A percentile compares a stretch with the other conserved stretches of the same genome.
Evolutionary conservation across 1,284 basidiomycete genomes (phyloP).

Genomic region (Cystobasidiaceae sp.): DNA sequence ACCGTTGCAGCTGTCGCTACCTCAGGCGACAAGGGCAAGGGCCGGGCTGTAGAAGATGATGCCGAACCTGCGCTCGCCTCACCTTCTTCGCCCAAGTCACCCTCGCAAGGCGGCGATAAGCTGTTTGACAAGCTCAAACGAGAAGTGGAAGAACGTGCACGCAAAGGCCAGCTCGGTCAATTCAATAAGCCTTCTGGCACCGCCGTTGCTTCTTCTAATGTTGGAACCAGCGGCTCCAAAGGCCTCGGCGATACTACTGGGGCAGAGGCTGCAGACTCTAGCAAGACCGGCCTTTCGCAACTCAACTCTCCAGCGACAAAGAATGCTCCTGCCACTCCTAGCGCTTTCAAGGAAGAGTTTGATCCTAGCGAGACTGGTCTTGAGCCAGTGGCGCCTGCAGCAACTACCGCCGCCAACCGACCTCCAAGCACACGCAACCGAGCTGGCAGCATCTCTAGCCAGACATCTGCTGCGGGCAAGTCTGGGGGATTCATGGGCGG

Average conservation of each 20-base stretch:
- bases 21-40: constrained; percentile 3
- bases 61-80: background rate
- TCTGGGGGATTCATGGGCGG: constrained; percentile 82
- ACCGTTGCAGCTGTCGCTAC: background rate
- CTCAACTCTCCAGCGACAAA: background rate
- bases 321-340: background rate
- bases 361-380: background rate
- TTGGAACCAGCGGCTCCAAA: background rate
- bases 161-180: constrained; percentile 2
- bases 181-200: constrained; percentile 6
- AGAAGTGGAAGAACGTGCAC: constrained; percentile 12
- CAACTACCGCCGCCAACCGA: background rate
- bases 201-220: background rate
- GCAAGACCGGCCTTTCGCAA: background rate
- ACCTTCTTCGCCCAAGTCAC: background rate
- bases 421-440: constrained; percentile 1
- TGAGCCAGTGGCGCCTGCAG: background rate
- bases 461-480: constrained; percentile 99
- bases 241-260: background rate
- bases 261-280: background rate
- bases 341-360: constrained; percentile 24
- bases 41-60: background rate
- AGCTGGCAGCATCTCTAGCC: constrained; percentile 45
- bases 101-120: constrained; percentile 10
- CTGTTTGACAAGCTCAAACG: constrained; percentile 9